These are phyloP conservation scores for Casuarina glauca DNA, from an alignment of 306 rosid genomes.

Conservation along the genomic window DNA sequence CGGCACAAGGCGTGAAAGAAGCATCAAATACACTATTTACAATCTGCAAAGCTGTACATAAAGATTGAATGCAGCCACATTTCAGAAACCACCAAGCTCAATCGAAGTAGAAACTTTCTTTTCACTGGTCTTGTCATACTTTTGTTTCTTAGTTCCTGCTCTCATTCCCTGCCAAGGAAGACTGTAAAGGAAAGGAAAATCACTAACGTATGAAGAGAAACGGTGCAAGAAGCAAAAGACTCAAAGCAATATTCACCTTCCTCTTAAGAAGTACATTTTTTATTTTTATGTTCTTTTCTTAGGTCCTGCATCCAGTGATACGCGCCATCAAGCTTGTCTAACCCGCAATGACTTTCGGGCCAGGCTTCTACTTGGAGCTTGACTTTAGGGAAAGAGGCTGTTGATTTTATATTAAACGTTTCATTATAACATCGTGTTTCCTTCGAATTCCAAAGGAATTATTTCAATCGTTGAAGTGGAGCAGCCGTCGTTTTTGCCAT, in stretches of 20 bases:
- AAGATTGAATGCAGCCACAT: conserved; percentile 5
- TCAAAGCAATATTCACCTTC: conserved; percentile 69
- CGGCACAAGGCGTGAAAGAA: conserved; percentile 81
- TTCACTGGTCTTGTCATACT: conserved; percentile 90
- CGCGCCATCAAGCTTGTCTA: too few species aligned
- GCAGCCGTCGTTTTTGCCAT: too few species aligned
- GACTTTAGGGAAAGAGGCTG: too few species aligned
- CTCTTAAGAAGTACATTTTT: conserved; percentile 76
- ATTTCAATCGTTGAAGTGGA: too few species aligned
- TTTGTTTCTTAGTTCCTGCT: conserved; percentile 96
- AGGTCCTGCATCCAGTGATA: too few species aligned
- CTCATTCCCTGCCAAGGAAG: conserved; percentile 99
- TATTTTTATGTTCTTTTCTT: too few species aligned
- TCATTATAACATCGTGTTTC: too few species aligned
- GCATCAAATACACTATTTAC: conserved; percentile 29
- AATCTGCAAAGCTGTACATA: conserved; percentile 1
- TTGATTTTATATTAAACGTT: too few species aligned
- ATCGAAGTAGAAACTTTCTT: conserved; percentile 89
- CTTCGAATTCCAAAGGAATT: too few species aligned
- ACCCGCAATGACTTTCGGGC: too few species aligned
- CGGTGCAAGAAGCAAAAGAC: conserved; percentile 21
- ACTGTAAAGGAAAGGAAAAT: conserved; percentile 40
- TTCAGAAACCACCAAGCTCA: conserved; percentile 53
- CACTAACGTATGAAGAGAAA: conserved; percentile 27
- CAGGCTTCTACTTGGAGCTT: too few species aligned